Evolutionary conservation across 139 green algal species (phyloP), one percentile per base, ranked within the genome.

Genomic region (Astrephomene gubernaculifera): DNA sequence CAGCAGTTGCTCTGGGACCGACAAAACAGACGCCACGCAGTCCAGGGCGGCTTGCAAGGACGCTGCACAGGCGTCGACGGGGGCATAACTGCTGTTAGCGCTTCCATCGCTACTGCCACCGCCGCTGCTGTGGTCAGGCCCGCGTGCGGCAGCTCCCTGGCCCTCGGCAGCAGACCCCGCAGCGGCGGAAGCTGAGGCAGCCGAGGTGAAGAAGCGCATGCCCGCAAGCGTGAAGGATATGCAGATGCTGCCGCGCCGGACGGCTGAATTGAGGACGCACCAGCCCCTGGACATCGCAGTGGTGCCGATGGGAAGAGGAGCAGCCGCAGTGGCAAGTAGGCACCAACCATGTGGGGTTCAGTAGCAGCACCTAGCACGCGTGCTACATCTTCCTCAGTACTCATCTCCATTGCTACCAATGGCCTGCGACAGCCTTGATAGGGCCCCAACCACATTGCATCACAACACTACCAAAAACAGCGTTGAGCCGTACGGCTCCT

Each of bases 281-380:
- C 76, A 83, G 76, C 76, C 76, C 12, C 76, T 83, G 60, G 38
- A 38, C 21, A n/a, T n/a, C n/a, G n/a, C n/a, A n/a, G n/a, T n/a
- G n/a, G n/a, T n/a, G n/a, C n/a, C n/a, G n/a, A n/a, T n/a, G n/a
- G n/a, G n/a, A n/a, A n/a, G n/a, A n/a, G n/a, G n/a, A n/a, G n/a
- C n/a, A n/a, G n/a, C n/a, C n/a, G n/a, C n/a, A n/a, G n/a, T n/a
- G n/a, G n/a, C n/a, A n/a, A n/a, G n/a, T n/a, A n/a, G n/a, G n/a
- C n/a, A n/a, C n/a, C n/a, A n/a, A n/a, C n/a, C n/a, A n/a, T n/a
- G n/a, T n/a, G n/a, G n/a, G n/a, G n/a, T n/a, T n/a, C n/a, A n/a
- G n/a, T n/a, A n/a, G n/a, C n/a, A n/a, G n/a, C n/a, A n/a, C n/a
- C n/a, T n/a, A n/a, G n/a, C n/a, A n/a, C n/a, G n/a, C n/a, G n/a